A percentile compares a stretch with the other conserved stretches of the same genome.
Evolutionary conservation across 306 rosid genomes (phyloP).

Genomic region (Fragaria nilgerrensis): DNA sequence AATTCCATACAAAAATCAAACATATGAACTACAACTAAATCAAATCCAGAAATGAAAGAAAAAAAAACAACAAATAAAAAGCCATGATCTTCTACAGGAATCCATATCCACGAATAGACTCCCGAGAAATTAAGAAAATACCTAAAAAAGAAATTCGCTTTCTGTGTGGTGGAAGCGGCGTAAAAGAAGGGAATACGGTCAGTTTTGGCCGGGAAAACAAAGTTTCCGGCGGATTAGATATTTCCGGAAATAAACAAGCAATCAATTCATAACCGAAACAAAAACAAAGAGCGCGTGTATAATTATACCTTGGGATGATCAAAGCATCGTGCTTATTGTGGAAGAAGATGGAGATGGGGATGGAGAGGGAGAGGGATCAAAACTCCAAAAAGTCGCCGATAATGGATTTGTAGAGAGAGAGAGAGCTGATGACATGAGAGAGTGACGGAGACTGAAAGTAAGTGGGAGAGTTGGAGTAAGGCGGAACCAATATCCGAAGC

Average conservation of each 20-base stretch:
- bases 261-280: neutral
- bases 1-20: neutral
- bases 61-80: neutral
- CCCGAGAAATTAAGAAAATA: neutral
- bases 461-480: constrained; percentile 31
- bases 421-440: neutral
- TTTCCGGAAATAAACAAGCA: neutral
- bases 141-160: neutral
- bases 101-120: too few species aligned
- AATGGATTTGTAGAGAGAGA: neutral
- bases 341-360: neutral
- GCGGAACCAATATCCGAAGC: constrained; percentile 40
- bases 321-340: neutral
- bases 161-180: neutral
- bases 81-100: neutral
- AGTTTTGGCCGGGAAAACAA: neutral
- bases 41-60: neutral
- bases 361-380: constrained; percentile 3
- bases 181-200: neutral
- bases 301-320: constrained; percentile 30
- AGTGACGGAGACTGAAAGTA: constrained; percentile 19
- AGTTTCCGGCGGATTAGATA: neutral
- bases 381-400: neutral
- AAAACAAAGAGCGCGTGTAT: neutral
- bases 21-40: neutral